Base-by-base conservation (phyloP, 73 alveolate species). In the Paraurostyla sp. region DNA sequence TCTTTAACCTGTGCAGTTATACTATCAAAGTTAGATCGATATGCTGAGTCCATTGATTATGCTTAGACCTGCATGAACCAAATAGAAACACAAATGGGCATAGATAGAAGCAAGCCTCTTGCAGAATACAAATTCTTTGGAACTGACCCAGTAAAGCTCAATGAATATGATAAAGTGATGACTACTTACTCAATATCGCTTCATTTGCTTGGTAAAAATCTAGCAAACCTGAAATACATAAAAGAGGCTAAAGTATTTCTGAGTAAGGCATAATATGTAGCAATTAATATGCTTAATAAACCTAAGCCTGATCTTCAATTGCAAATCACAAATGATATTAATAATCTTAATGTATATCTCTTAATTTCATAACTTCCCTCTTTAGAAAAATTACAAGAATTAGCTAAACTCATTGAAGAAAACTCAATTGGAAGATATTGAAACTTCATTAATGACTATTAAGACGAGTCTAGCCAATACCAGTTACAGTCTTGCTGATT, bases 221-320 rank as follows among this genome's bases (percentile, higher is more conserved):
- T 89, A 7, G 76, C 76, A 3, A 59, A 71, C 18, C 60, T 89
- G 22, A 85, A 80, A 27, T 80, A 80, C 36, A 20, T 80, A 20
- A 78, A 81, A 43, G 94, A 89, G 48, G 91, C 88, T 27, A 80
- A 80, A 36, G 85, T 58, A 20, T 89, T 71, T 63, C 29, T 89
- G 29, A 32, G 49, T 23, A 65, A 58, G 23, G 86, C 92, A 0
- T 75, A 41, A 4, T 58, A 62, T 45, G 88, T 81, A 46, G 78
- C 87, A 20, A n/a, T 27, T 48, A 49, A 80, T 40, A 52, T 78
- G 65, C 68, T 78, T 25, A 52, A n/a, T 11, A 29, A 69, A 38
- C 84, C 84, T 15, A 75, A 75, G 33, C 9, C 73, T 7, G 87
- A 75, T 29, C 58, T 75, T 9, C n/a, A 48, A 75, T 35, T 48